phyloP scores from a whole-genome alignment of 352 stramenopile genomes.

The Globisporangium mamillatum region DNA sequence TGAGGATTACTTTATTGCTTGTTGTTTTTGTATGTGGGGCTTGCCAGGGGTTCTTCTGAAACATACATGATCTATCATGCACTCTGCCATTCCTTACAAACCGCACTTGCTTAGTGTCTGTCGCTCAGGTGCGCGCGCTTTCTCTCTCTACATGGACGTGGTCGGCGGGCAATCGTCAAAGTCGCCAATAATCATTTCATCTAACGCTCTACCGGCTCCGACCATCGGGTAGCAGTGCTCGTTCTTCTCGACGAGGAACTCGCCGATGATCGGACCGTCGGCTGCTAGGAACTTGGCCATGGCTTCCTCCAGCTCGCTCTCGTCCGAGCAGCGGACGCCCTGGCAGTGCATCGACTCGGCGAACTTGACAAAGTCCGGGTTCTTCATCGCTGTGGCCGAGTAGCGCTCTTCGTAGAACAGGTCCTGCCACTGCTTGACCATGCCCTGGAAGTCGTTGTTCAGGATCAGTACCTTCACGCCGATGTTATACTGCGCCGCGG shows the following conservation, averaged over 20 bases:
- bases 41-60: not conserved
- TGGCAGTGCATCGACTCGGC: conserved; percentile 93
- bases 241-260: conserved; percentile 95
- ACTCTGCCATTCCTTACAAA: not conserved
- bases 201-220: conserved; percentile 82
- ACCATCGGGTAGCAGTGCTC: conserved; percentile 95
- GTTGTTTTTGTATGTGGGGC: not conserved
- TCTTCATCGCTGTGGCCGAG: conserved; percentile 88
- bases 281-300: conserved; percentile 93
- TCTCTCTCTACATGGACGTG: conserved; percentile 82
- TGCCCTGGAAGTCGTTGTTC: conserved; percentile 97
- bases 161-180: conserved; percentile 92
- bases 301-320: conserved; percentile 87
- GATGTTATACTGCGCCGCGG: conserved; percentile 92
- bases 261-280: conserved; percentile 91
- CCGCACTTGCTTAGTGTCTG: not conserved
- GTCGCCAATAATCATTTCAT: conserved; percentile 97
- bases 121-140: not conserved
- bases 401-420: conserved; percentile 96
- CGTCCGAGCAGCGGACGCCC: conserved; percentile 83
- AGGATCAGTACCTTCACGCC: conserved; percentile 95
- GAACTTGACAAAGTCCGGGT: conserved; percentile 93
- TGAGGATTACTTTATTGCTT: not conserved
- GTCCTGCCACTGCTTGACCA: conserved; percentile 98
- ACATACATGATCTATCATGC: not conserved